Conservation (phyloP, 2,329 filamentous ascomycete species). For the Penicillium sp. region DNA sequence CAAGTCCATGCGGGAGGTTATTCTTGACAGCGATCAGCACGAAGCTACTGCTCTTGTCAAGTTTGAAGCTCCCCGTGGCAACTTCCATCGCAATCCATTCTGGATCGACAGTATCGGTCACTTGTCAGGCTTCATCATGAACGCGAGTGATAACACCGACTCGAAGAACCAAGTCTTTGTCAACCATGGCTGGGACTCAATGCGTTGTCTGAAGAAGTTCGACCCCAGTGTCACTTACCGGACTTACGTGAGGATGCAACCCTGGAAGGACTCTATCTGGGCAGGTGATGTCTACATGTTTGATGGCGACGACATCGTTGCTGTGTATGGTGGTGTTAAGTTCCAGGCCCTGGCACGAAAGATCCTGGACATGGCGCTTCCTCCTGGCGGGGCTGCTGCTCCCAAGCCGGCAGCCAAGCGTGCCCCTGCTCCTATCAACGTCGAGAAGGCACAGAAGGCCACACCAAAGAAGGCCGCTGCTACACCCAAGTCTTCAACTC, state of each 20-base stretch:
- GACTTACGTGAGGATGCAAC: conserved; percentile 64
- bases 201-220: conserved; percentile 57
- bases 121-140: conserved; percentile 62
- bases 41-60: conserved; percentile 57
- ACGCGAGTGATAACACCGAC: conserved; percentile 59
- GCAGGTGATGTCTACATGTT: conserved; percentile 63
- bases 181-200: conserved; percentile 62
- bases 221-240: conserved; percentile 56
- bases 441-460: conserved; percentile 30
- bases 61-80: conserved; percentile 57
- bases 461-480: conserved; percentile 26
- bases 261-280: conserved; percentile 52
- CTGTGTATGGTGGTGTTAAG: conserved; percentile 52
- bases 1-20: conserved; percentile 60
- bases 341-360: conserved; percentile 46
- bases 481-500: conserved; percentile 30
- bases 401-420: conserved; percentile 26
- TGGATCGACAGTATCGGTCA: conserved; percentile 62
- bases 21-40: conserved; percentile 57
- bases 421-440: conserved; percentile 26
- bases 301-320: conserved; percentile 60
- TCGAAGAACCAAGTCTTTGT: conserved; percentile 62
- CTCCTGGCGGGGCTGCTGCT: conserved; percentile 31
- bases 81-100: conserved; percentile 61
- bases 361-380: conserved; percentile 45